A percentile compares a stretch with the other conserved stretches of the same genome.
Evolutionary conservation across 2,329 filamentous ascomycete genomes (phyloP).

Genomic region (Graphilbum sp.): DNA sequence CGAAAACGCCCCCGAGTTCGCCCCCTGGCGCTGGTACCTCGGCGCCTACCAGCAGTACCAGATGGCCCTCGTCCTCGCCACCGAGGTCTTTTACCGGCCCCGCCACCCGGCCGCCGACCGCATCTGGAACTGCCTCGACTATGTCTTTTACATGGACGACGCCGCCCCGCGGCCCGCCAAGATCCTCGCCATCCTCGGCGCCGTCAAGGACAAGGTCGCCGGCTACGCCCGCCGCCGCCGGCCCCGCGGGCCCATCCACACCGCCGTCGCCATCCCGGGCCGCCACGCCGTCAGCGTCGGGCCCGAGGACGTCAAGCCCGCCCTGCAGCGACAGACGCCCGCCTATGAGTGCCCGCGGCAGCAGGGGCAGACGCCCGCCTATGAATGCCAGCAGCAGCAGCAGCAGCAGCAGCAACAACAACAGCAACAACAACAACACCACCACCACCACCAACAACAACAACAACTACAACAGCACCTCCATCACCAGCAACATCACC

Average conservation of each 20-base stretch:
- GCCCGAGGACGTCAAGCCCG: neutral
- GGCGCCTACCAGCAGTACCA: conserved; percentile 62
- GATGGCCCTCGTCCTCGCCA: conserved; percentile 48
- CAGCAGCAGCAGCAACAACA: no score
- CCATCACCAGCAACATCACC: no score
- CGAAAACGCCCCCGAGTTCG: conserved; percentile 27
- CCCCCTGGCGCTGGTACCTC: conserved; percentile 51
- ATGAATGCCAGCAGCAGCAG: no score
- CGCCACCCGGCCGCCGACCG: conserved; percentile 41
- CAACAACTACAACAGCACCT: no score
- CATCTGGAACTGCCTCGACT: conserved; percentile 58
- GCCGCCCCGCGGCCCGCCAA: conserved; percentile 38
- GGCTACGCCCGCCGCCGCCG: conserved; percentile 43
- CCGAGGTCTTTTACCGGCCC: conserved; percentile 47
- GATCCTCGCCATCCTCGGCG: conserved; percentile 40
- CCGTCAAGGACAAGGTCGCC: conserved; percentile 43
- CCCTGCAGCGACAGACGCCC: no score
- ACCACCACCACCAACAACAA: no score
- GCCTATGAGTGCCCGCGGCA: no score
- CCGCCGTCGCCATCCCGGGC: conserved; percentile 21
- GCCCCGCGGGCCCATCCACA: conserved; percentile 32
- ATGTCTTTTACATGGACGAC: conserved; percentile 47
- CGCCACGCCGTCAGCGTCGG: conserved; percentile 4
- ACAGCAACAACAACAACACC: no score
- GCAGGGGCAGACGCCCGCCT: no score